Evolutionary conservation across 352 stramenopile genomes (phyloP), one percentile per base, ranked within the genome.

Genomic region (Pythium rhizo-oryzae): DNA sequence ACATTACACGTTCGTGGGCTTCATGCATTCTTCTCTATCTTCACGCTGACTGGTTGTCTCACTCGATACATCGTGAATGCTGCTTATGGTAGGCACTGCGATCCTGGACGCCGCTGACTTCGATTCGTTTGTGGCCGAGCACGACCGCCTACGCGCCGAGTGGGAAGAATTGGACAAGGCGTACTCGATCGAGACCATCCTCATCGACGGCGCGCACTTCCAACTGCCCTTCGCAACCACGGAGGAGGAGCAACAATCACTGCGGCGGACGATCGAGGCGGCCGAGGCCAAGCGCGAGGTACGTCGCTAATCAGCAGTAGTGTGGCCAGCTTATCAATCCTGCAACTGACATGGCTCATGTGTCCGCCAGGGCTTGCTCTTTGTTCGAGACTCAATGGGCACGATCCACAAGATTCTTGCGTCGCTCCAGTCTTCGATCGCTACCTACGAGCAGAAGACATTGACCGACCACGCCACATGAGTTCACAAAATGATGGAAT

Each of bases 81-180:
- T n/a, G n/a, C n/a, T n/a, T n/a, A n/a, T n/a, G n/a, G n/a, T 47
- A 75, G 67, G 71, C 13, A 84, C 85, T 8, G 74, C 78, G 4
- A 83, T 93, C 39, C 66, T 90, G 41, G 85, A 93, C 47, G 79
- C 80, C n/a, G 65, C 51, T 23, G 85, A 93, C 76, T 86, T 88
- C 62, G 58, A 81, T 13, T 71, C 69, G 21, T 91, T 93, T 51
- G 55, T 77, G 19, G 56, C 78, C 28, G 84, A 82, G 56, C 72
- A 91, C 53, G 77, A 87, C 43, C 65, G 72, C 16, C 79, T 89
- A 28, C 62, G 61, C 0, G 68, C 72, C 5, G 80, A 92, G 56
- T 91, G 85, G 85, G 79, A 87, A 60, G 71, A 79, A 60, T 79
- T 93, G 23, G 82, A 93, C 64, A 90, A 88, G 75, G 62, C 62